Conservation (phyloP, 1,284 basidiomycete species). For the Heterobasidion parviporum region DNA sequence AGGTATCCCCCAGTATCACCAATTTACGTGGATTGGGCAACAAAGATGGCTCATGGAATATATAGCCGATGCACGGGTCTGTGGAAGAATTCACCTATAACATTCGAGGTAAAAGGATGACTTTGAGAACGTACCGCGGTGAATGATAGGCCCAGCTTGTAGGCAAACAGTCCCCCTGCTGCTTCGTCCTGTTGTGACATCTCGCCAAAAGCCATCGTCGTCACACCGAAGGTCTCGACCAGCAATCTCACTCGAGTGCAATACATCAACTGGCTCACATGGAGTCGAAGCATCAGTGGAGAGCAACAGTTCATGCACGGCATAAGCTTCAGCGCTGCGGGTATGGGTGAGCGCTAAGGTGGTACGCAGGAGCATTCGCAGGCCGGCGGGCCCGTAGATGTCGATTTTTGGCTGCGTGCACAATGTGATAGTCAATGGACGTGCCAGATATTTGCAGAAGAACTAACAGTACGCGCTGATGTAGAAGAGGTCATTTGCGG, state of each 20-base stretch:
- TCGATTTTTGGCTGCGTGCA: constrained; percentile 50
- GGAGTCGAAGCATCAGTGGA: constrained; percentile 38
- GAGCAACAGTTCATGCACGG: constrained; percentile 76
- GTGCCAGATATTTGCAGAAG: neutral
- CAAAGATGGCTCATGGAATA: constrained; percentile 57
- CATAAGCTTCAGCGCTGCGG: constrained; percentile 57
- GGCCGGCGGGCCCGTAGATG: constrained; percentile 77
- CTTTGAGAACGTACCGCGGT: constrained; percentile 50
- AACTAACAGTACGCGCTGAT: constrained; percentile 12
- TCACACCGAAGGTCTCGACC: constrained; percentile 60
- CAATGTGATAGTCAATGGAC: constrained; percentile 5
- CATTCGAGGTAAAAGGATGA: neutral
- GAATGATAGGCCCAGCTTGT: constrained; percentile 73
- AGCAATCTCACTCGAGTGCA: constrained; percentile 61
- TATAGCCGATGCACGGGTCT: constrained; percentile 82
- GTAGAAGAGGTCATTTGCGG: constrained; percentile 15
- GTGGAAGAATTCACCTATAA: neutral
- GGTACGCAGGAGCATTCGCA: constrained; percentile 73
- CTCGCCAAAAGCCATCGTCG: constrained; percentile 66
- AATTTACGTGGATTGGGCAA: constrained; percentile 37
- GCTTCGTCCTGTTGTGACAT: constrained; percentile 29
- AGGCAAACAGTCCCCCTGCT: constrained; percentile 42
- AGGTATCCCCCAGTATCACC: constrained; percentile 58
- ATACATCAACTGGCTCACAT: constrained; percentile 29
- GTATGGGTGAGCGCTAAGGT: constrained; percentile 66